Base-by-base conservation (phyloP, 768 basidiomycete species). In the Collybia mongolica region DNA sequence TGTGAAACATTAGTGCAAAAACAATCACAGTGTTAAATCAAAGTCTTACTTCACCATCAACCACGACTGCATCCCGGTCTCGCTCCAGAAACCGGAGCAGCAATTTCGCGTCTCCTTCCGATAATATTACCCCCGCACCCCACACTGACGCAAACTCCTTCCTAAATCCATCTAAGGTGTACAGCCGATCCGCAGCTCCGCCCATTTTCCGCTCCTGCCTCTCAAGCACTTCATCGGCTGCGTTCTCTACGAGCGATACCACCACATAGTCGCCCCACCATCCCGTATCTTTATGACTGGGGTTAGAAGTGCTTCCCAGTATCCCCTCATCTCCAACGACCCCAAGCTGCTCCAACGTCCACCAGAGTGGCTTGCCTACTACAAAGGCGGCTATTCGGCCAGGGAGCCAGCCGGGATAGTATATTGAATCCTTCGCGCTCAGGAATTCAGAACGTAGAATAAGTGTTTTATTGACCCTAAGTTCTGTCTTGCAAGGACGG, bases 311-410 rank as follows among this genome's bases (percentile, higher is more conserved):
- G 20, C 64, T 54, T 14, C 66, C 56, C 9, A 73, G 29, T 2
- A 77, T 46, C 12, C 76, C 70, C 20, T 87, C 86, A 41, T 89
- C 86, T 2, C 80, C 81, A 6, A 88, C 80, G 3, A 93, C 68
- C 20, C 82, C 86, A n/a, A 86, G 71, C 54, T 90, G 89, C 54
- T 87, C 83, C 49, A 94, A 76, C 2, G 86, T 84, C 92, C 92
- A 94, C 88, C 86, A 91, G 1, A 94, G 70, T 2, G 92, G 91
- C 58, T 81, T 83, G 6, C 84, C 89, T 6, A 93, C 75, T 6
- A 93, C 71, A 49, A 79, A 86, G 8, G 86, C 75, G 2, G 80
- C 88, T 44, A 91, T 73, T 17, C 88, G 82, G 43, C 73, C 78
- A 0, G 89, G 83, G 14, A 92, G 60, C 76, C 85, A 89, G 18